phyloP scores from a whole-genome alignment of 306 rosid genomes.

The Lagenaria siceraria region DNA sequence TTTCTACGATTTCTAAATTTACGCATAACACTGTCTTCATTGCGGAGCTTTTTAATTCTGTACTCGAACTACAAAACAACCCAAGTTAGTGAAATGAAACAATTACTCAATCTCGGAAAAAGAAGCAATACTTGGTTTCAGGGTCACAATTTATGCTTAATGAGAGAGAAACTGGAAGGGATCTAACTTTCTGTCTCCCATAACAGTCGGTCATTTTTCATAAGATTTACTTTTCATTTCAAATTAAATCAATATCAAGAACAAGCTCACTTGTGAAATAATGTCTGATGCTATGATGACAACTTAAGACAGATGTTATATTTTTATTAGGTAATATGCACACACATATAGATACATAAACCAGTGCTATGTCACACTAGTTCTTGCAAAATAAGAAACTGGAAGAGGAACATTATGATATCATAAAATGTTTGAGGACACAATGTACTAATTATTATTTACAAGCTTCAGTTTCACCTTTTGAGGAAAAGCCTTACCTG shows the following conservation, averaged over 20 bases:
- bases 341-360: background rate
- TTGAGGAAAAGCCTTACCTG: slow-evolving; percentile 42
- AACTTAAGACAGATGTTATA: background rate
- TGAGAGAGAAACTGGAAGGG: background rate
- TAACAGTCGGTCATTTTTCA: background rate
- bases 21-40: slow-evolving; percentile 61
- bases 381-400: background rate
- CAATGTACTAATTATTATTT: background rate
- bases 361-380: background rate
- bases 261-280: background rate
- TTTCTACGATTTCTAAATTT: slow-evolving; percentile 59
- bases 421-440: background rate
- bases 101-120: background rate
- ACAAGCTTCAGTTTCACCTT: background rate
- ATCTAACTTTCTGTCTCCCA: background rate
- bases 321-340: background rate
- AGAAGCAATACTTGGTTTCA: background rate
- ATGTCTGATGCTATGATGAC: background rate
- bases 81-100: background rate
- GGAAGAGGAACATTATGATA: background rate
- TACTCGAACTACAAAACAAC: slow-evolving; percentile 52
- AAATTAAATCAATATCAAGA: background rate
- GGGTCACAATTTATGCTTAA: background rate
- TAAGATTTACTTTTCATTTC: background rate
- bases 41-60: slow-evolving; percentile 71